A percentile compares a stretch with the other conserved stretches of the same genome.
phyloP scores from a whole-genome alignment of 805 yeast genomes.

The Lipomyces oligophaga region DNA sequence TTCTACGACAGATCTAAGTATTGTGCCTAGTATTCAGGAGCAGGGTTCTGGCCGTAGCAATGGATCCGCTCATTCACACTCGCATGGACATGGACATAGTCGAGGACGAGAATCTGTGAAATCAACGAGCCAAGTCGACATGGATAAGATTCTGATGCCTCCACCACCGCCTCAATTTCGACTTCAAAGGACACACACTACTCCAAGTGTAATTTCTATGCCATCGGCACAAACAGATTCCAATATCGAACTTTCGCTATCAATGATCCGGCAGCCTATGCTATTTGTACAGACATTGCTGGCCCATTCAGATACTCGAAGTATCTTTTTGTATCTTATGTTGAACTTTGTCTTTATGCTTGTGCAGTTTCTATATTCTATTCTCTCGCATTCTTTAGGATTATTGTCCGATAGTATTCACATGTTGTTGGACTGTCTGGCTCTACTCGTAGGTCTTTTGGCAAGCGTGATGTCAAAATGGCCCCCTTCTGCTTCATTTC shows the following conservation, averaged over 20 bases:
- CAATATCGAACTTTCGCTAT: background rate
- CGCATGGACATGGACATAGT: too few species aligned
- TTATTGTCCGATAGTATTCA: constrained; percentile 89
- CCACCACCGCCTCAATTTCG: too few species aligned
- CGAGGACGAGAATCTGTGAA: too few species aligned
- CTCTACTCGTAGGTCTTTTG: constrained; percentile 79
- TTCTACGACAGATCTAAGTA: too few species aligned
- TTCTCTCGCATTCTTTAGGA: constrained; percentile 88
- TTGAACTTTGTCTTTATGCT: constrained; percentile 92
- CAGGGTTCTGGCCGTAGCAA: too few species aligned
- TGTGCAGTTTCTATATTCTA: constrained; percentile 85
- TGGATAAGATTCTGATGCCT: too few species aligned
- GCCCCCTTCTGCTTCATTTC: constrained; percentile 65
- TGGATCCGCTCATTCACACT: too few species aligned
- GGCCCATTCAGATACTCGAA: constrained; percentile 69
- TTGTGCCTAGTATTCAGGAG: too few species aligned
- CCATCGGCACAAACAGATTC: too few species aligned
- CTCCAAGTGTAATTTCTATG: too few species aligned
- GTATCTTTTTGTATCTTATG: constrained; percentile 81
- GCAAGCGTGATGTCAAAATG: constrained; percentile 68
- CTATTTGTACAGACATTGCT: constrained; percentile 33
- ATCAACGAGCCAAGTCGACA: too few species aligned
- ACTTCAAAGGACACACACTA: too few species aligned
- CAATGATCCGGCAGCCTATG: constrained; percentile 19
- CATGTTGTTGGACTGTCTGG: constrained; percentile 93